Evolutionary conservation across 176 grass and related monocot species (phyloP).

Genomic region (Ananas comosus): DNA sequence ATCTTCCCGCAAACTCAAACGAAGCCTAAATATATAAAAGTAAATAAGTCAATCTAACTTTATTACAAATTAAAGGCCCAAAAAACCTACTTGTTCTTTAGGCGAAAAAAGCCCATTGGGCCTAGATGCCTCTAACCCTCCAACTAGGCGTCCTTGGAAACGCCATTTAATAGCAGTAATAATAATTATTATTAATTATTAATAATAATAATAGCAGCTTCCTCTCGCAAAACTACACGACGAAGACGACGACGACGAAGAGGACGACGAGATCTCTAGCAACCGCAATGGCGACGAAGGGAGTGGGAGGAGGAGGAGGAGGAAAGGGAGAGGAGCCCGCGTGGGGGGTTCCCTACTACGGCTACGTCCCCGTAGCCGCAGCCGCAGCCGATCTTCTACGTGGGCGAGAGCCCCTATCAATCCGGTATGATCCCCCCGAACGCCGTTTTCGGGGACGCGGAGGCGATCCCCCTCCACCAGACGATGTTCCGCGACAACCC

Average conservation of each 20-base stretch:
- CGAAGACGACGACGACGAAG: neutral
- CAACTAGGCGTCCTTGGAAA: too few relatives aligned
- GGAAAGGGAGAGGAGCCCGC: conserved; percentile 34
- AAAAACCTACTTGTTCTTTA: too few relatives aligned
- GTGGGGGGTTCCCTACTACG: conserved; percentile 48
- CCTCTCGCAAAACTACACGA: neutral
- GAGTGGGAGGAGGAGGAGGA: conserved; percentile 7
- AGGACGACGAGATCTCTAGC: neutral
- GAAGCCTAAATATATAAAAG: too few relatives aligned
- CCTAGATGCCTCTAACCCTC: too few relatives aligned
- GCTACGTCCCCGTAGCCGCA: neutral
- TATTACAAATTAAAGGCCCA: too few relatives aligned
- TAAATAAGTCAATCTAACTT: too few relatives aligned
- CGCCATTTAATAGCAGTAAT: too few relatives aligned
- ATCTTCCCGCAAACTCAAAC: too few relatives aligned
- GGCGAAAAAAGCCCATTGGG: too few relatives aligned
- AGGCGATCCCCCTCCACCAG: conserved; percentile 80
- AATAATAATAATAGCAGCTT: neutral
- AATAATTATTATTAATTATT: neutral
- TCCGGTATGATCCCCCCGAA: conserved; percentile 74
- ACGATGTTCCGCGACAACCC: conserved; percentile 98
- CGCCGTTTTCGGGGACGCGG: conserved; percentile 77
- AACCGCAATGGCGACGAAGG: conserved; percentile 34
- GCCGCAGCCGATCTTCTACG: conserved; percentile 34
- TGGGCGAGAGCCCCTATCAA: conserved; percentile 53